These are phyloP conservation scores for Chalciporus piperatus DNA, from an alignment of 768 basidiomycete genomes.

Conservation along the genomic window DNA sequence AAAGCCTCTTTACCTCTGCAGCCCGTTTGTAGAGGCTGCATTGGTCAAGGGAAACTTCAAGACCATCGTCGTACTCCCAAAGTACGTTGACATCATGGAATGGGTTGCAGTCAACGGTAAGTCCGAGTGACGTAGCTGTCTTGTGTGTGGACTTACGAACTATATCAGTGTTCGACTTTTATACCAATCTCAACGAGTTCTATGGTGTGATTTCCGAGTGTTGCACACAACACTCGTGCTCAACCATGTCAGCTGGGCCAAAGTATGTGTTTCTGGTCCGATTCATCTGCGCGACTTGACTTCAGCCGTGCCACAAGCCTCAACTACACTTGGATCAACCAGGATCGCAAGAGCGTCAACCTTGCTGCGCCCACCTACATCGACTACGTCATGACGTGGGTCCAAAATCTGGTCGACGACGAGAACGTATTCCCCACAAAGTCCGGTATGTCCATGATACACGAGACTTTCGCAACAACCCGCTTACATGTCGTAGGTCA, in stretches of 20 bases:
- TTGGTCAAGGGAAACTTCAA: constrained; percentile 98
- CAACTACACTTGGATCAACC: constrained; percentile 94
- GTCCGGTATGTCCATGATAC: constrained; percentile 55
- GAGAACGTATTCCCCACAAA: constrained; percentile 95
- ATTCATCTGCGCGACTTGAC: background rate
- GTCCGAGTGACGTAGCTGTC: constrained; percentile 25
- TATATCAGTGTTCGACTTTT: constrained; percentile 87
- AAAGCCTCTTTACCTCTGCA: constrained; percentile 86
- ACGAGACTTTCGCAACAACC: background rate
- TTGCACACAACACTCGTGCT: constrained; percentile 87
- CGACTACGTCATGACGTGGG: constrained; percentile 96
- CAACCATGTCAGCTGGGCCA: constrained; percentile 87
- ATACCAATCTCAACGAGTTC: constrained; percentile 95
- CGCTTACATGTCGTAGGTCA: constrained; percentile 52
- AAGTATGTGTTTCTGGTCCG: constrained; percentile 49
- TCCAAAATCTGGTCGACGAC: constrained; percentile 92
- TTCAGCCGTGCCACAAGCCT: constrained; percentile 45
- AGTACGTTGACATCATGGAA: constrained; percentile 93
- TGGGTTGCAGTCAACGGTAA: constrained; percentile 95
- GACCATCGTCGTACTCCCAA: constrained; percentile 94
- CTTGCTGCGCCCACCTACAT: constrained; percentile 95
- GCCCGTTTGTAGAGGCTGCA: constrained; percentile 92
- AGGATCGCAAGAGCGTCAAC: constrained; percentile 82
- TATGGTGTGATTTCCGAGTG: constrained; percentile 92
- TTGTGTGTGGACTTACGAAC: background rate